Evolutionary conservation across 768 basidiomycete genomes (phyloP).

Genomic region (Cantharellus anzutake): DNA sequence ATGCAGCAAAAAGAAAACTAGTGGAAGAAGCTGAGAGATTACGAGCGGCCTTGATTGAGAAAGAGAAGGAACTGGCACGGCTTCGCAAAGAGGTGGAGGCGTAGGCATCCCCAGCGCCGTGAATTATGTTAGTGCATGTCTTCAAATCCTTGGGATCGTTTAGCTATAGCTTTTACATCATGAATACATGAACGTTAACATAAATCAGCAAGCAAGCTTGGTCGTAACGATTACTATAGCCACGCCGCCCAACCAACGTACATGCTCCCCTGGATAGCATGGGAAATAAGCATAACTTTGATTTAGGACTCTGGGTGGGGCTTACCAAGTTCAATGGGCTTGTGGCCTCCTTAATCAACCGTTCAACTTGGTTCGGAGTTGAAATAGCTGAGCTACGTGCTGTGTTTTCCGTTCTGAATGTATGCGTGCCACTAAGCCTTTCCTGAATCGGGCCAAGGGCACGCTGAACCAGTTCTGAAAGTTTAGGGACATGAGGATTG

Average conservation of each 20-base stretch:
- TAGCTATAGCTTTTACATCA: too few species aligned
- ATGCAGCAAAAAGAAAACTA: constrained; percentile 52
- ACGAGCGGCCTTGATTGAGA: constrained; percentile 46
- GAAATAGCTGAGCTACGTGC: constrained; percentile 33
- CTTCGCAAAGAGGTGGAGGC: constrained; percentile 32
- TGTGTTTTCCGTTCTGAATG: constrained; percentile 2
- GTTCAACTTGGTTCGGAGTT: constrained; percentile 75
- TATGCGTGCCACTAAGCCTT: constrained; percentile 36
- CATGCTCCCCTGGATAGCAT: constrained; percentile 51
- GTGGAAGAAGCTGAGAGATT: constrained; percentile 60
- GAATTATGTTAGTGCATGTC: neutral
- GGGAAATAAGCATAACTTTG: neutral
- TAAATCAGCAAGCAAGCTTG: too few species aligned
- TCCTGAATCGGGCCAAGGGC: constrained; percentile 66
- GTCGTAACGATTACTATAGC: constrained; percentile 24
- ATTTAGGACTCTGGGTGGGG: constrained; percentile 12
- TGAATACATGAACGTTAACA: too few species aligned
- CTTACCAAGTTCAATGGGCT: constrained; percentile 49
- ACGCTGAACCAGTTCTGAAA: constrained; percentile 48
- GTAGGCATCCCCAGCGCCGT: neutral
- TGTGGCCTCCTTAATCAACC: constrained; percentile 78
- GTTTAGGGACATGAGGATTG: constrained; percentile 15
- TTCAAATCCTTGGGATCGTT: too few species aligned
- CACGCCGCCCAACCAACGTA: constrained; percentile 80
- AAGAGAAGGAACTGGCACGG: constrained; percentile 62